Percentiles rank a stretch among this genome's conserved stretches.
These are phyloP conservation scores for Ceratocystis alfenasii DNA, from an alignment of 2,329 filamentous ascomycete genomes.

Conservation along the genomic window DNA sequence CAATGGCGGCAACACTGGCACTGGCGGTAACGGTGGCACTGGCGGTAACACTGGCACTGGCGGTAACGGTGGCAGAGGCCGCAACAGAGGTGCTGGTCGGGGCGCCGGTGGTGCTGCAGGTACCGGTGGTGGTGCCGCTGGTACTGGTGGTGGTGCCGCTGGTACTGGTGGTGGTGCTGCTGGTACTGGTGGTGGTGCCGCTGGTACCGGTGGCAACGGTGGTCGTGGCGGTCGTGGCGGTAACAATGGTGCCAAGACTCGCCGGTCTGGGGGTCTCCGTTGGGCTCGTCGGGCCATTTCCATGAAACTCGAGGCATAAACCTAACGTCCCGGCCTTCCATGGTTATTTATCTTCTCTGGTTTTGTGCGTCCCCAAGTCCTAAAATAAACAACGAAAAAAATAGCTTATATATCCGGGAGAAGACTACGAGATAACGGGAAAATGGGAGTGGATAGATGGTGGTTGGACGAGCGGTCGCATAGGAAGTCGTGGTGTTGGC, in stretches of 20 bases:
- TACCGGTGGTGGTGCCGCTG: background rate
- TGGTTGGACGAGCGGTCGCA: no score
- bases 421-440: background rate
- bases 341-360: background rate
- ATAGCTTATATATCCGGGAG: background rate
- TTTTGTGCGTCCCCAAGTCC: background rate
- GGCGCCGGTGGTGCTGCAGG: background rate
- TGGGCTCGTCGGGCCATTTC: conserved; percentile 17
- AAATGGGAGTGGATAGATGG: background rate
- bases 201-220: conserved; percentile 1
- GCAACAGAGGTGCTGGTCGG: conserved; percentile 1
- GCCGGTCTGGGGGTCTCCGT: conserved; percentile 18
- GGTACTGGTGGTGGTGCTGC: background rate
- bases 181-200: background rate
- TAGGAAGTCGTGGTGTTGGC: no score
- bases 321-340: background rate
- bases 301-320: conserved; percentile 15
- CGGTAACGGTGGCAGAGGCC: background rate
- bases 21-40: conserved; percentile 14
- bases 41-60: background rate
- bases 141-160: background rate
- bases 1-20: conserved; percentile 14
- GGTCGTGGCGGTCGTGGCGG: background rate
- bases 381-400: background rate
- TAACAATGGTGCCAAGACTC: background rate